Base-by-base conservation (phyloP, 2,329 filamentous ascomycete genomes). In the Sarocladium kiliense region DNA sequence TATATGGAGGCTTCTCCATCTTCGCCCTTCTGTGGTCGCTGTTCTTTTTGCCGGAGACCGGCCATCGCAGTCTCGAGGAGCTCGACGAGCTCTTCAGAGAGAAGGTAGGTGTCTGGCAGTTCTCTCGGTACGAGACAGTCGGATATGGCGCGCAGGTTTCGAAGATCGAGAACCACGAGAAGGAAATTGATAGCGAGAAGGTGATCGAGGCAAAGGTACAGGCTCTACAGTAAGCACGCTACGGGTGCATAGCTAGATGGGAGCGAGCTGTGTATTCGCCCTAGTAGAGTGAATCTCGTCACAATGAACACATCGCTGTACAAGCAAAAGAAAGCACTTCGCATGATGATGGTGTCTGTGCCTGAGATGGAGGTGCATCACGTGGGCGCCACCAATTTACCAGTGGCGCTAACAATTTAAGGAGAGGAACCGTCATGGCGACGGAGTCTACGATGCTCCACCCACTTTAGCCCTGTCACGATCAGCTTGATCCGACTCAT, bases 51-150 rank as follows among this genome's bases (percentile, higher is more conserved):
- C 60, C 61, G 5, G 61, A 63, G 58, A 60, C 59, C 53, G 60
- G 59, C 21, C 57, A 59, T 10, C 54, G 63, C n/a, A 61, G 50
- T 2, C 57, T 60, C 2, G 61, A 62, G 36, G 63, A 65, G 34
- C 41, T 65, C 11, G 62, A 64, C 21, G 58, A 60, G 55, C 55
- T 65, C 32, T 65, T 63, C 57, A 41, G 60, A 18, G 45, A 58
- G 21, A 56, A 56, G 19, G 39, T 44, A 7, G 27, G 27, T n/a
- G 49, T 53, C 11, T 53, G 49, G 49, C 49, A 53, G 16, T 44
- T 44, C 39, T 44, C 39, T 18, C 21, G 19, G n/a, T 23, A 44
- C 14, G 9, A 44, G 39, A 44, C 39, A 6, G 39, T 44, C 9
- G 39, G 39, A 9, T 44, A 44, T 18, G 39, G 39, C 18, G n/a